Percentiles rank a stretch among this genome's conserved stretches.
These are phyloP conservation scores for slime mould (Dictyostelium discoideum) DNA, from an alignment of 78 protist species.

Conservation along the genomic window DNA sequence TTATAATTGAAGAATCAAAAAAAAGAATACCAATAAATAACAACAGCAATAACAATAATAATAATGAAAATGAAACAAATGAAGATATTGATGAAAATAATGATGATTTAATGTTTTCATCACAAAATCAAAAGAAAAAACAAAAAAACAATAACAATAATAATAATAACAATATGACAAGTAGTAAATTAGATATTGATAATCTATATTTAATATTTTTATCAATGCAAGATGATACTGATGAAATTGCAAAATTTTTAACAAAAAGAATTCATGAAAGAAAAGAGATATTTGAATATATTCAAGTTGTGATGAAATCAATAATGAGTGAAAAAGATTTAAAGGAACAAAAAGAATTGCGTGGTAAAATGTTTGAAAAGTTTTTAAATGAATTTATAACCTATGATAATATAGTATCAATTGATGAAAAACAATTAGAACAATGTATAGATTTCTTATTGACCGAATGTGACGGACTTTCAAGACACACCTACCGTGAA, in stretches of 20 bases:
- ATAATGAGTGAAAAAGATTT: background rate
- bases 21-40: background rate
- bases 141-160: background rate
- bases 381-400: constrained; percentile 3
- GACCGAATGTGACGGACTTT: constrained; percentile 33
- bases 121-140: background rate
- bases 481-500: background rate
- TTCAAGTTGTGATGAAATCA: background rate
- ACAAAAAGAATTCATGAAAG: background rate
- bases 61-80: background rate
- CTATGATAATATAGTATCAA: background rate
- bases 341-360: background rate
- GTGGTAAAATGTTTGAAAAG: background rate
- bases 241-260: background rate
- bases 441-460: constrained; percentile 31
- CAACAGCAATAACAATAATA: background rate
- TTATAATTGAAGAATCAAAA: background rate
- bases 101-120: background rate
- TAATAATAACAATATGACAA: background rate
- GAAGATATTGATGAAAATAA: background rate
- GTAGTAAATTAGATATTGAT: background rate
- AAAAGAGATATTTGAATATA: constrained; percentile 21
- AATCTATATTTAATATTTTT: background rate
- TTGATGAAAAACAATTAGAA: constrained; percentile 17
- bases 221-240: background rate